Percentiles rank a stretch among this genome's conserved stretches.
Evolutionary conservation across 73 alveolate species (phyloP).

Genomic region (Paramecium caudatum): DNA sequence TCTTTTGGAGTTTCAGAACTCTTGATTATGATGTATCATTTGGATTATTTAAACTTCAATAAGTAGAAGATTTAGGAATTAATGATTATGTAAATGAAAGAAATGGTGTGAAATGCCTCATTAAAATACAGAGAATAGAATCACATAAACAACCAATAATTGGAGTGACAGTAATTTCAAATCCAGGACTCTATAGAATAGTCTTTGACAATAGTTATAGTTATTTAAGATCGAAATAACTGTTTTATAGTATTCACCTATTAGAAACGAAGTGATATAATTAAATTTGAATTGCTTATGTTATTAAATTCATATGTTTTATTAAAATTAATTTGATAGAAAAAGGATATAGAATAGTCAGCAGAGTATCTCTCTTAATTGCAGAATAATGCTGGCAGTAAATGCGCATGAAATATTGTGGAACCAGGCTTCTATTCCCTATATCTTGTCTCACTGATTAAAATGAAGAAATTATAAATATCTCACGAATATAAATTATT

Average conservation of each 20-base stretch:
- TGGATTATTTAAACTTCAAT: slow-evolving; percentile 68
- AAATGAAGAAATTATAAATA: too few species aligned
- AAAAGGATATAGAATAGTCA: too few species aligned
- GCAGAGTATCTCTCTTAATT: too few species aligned
- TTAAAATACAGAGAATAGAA: slow-evolving; percentile 64
- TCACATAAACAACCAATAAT: slow-evolving; percentile 72
- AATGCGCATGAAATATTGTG: too few species aligned
- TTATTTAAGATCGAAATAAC: slow-evolving; percentile 66
- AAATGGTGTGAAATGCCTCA: slow-evolving; percentile 48
- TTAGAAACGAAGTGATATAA: slow-evolving; percentile 64
- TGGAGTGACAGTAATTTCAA: slow-evolving; percentile 57
- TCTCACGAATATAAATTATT: too few species aligned
- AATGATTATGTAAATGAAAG: slow-evolving; percentile 64
- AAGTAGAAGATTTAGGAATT: slow-evolving; percentile 52
- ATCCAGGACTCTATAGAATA: slow-evolving; percentile 72
- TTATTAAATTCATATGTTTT: too few species aligned
- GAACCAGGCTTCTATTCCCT: too few species aligned
- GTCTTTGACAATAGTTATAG: slow-evolving; percentile 74
- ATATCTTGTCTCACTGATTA: too few species aligned
- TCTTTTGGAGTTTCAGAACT: slow-evolving; percentile 77
- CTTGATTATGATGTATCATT: slow-evolving; percentile 73
- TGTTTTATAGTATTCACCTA: slow-evolving; percentile 65
- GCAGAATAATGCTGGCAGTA: too few species aligned
- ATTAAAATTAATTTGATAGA: too few species aligned
- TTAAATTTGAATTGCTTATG: too few species aligned